These are phyloP conservation scores for Oryza rufipogon DNA, from an alignment of 176 grass and related monocot species.

Conservation along the genomic window DNA sequence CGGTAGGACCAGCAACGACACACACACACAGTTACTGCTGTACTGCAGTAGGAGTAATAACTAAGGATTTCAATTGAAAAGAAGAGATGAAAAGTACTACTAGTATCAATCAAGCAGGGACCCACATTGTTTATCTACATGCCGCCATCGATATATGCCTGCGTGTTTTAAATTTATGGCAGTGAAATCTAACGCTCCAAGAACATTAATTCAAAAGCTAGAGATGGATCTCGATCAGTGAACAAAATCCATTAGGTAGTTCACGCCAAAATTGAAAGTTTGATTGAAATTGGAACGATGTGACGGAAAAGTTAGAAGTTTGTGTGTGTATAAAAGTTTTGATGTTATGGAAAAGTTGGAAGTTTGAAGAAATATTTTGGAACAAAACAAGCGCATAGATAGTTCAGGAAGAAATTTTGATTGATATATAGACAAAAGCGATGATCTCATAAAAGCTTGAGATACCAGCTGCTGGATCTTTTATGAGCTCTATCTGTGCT, in stretches of 20 bases:
- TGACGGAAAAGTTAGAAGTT: too few relatives aligned
- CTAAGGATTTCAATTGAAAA: slow-evolving; percentile 20
- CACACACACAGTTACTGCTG: slow-evolving; percentile 24
- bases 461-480: neutral
- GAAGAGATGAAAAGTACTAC: slow-evolving; percentile 32
- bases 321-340: too few relatives aligned
- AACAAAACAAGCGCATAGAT: neutral
- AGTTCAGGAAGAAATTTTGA: neutral
- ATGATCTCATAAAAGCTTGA: neutral
- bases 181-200: neutral
- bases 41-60: neutral
- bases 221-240: neutral
- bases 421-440: neutral
- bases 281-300: too few relatives aligned
- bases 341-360: too few relatives aligned
- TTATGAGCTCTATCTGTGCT: neutral
- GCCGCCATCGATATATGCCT: neutral
- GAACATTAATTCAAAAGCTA: neutral
- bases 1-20: neutral
- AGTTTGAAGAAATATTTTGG: too few relatives aligned
- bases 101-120: slow-evolving; percentile 1
- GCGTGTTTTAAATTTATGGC: slow-evolving; percentile 2
- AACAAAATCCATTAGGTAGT: neutral
- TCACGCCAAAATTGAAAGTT: too few relatives aligned
- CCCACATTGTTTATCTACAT: neutral